Conservation (phyloP, 192 early-diverging fungal genomes). For the Haplosporangium gracile region DNA sequence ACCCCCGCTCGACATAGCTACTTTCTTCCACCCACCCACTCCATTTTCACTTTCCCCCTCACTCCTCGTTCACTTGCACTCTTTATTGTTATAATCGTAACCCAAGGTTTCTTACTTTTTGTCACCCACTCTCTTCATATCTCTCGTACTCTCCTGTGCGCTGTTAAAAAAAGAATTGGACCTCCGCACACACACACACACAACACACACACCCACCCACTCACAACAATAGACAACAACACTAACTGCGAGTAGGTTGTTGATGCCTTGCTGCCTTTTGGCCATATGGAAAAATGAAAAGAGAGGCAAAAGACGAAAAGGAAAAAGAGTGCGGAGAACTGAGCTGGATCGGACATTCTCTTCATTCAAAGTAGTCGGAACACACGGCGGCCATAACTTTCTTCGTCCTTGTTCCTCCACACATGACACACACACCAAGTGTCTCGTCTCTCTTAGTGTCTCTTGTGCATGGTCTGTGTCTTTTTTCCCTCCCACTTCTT, state of each 20-base stretch:
- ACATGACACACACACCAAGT: background rate
- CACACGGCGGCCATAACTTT: no score
- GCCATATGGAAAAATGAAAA: background rate
- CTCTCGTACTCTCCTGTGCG: background rate
- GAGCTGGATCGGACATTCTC: background rate
- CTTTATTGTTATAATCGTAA: no score
- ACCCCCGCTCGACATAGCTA: background rate
- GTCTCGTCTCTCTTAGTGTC: background rate
- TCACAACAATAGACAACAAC: background rate
- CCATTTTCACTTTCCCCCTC: background rate
- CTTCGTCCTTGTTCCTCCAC: no score
- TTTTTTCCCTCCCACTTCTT: background rate
- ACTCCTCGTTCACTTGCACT: background rate
- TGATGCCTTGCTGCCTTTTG: background rate
- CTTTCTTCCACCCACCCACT: background rate
- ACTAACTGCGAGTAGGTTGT: background rate
- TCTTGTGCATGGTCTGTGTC: background rate
- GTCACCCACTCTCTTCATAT: background rate
- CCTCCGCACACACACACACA: background rate
- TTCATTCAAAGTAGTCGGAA: background rate
- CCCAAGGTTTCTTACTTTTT: background rate
- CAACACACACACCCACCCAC: background rate
- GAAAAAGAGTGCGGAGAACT: background rate
- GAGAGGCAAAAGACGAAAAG: background rate
- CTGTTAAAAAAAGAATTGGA: slow-evolving; percentile 4